These are phyloP conservation scores for Canavalia gladiata DNA, from an alignment of 306 rosid genomes.

Conservation along the genomic window DNA sequence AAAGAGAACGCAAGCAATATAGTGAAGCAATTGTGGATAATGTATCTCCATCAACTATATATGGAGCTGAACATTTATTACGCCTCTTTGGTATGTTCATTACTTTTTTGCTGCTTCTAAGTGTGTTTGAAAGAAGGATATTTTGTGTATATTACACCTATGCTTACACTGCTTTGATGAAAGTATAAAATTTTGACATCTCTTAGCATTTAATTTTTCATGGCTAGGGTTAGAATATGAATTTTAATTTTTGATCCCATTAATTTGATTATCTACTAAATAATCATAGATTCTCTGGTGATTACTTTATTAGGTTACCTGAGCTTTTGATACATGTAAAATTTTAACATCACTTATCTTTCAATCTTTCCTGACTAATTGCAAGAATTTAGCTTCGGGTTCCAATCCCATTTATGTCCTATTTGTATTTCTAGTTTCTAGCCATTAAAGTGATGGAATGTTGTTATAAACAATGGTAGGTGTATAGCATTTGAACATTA, in stretches of 20 bases:
- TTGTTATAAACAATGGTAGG: neutral
- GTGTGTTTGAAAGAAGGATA: conserved; percentile 36
- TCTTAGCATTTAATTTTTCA: conserved; percentile 1
- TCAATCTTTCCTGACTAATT: conserved; percentile 33
- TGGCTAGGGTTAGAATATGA: neutral
- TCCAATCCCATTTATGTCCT: conserved; percentile 18
- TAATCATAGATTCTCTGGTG: conserved; percentile 44
- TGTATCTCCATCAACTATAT: conserved; percentile 82
- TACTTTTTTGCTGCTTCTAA: conserved; percentile 35
- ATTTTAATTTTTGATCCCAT: conserved; percentile 17
- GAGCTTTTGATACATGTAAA: conserved; percentile 66
- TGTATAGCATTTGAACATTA: conserved; percentile 31
- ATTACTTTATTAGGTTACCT: conserved; percentile 69
- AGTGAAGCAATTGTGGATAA: conserved; percentile 64
- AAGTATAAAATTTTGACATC: conserved; percentile 30
- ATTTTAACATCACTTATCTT: neutral
- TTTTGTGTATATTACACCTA: neutral
- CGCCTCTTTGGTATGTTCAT: conserved; percentile 88
- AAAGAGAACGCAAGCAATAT: conserved; percentile 90
- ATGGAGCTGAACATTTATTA: conserved; percentile 95
- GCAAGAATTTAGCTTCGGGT: conserved; percentile 19
- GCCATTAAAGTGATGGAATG: conserved; percentile 8
- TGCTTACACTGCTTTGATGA: neutral
- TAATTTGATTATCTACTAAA: conserved; percentile 20
- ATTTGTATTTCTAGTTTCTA: conserved; percentile 11